Base-by-base conservation (phyloP, 2,329 filamentous ascomycete species). In the Pseudogymnoascus sp. region DNA sequence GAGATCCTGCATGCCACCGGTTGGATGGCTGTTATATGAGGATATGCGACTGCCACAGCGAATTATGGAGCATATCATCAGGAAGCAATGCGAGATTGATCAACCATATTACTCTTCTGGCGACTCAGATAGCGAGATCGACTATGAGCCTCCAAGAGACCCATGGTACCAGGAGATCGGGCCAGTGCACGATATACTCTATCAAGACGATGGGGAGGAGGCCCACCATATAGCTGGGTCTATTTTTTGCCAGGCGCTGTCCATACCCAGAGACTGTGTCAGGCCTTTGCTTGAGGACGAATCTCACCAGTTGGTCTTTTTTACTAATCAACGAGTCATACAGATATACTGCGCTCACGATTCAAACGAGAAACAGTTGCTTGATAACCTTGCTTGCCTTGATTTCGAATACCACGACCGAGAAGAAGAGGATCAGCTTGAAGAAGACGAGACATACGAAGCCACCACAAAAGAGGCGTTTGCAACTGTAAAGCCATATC, bases 321-420 rank as follows among this genome's bases (percentile, higher is more conserved):
- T 72, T 71, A 71, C 71, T 73, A 68, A 73, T 51, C 67, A 68
- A 43, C 66, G 67, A 65, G 64, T 66, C 19, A 66, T 70, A 36
- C 71, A 73, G 71, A 57, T 69, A 23, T 72, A 71, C 65, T 72
- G 69, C 64, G 68, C 63, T 61, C 69, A 73, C 62, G 64, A 69
- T 62, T 21, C 13, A 16, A 34, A 23, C 14, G 71, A 72, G 63
- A 36, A 64, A 54, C 28, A 62, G 10, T 34, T 57, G 25, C n/a
- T 57, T 57, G 51, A 57, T 21, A 57, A 16, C 3, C 28, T 57
- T 34, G 51, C 28, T 34, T 36, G 19, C 16, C 51, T 57, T 34
- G 51, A 57, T 57, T 57, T 57, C 3, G 51, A 57, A 21, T 57
- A 34, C 4, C 51, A 57, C 51, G 28, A 57, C 16, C 51, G 51